Percentiles rank a stretch among this genome's conserved stretches.
Evolutionary conservation across 805 yeast genomes (phyloP).

Genomic region (Pachysolen tannophilus): DNA sequence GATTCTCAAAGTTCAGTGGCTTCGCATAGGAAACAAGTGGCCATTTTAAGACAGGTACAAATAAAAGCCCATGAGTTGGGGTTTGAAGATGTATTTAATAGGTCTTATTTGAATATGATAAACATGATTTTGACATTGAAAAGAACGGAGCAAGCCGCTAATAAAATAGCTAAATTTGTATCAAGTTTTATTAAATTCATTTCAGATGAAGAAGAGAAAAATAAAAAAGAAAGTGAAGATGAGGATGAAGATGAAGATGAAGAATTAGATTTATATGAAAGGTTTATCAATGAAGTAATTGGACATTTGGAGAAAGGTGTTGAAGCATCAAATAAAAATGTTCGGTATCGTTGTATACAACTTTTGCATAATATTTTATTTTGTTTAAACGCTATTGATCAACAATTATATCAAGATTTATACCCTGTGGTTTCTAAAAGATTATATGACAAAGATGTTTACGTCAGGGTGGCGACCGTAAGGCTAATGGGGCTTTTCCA

Average conservation of each 20-base stretch:
- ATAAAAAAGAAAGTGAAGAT: constrained; percentile 15
- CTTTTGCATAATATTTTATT: constrained; percentile 64
- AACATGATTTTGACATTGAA: constrained; percentile 62
- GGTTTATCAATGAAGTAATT: constrained; percentile 53
- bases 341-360: constrained; percentile 75
- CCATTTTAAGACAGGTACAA: constrained; percentile 53
- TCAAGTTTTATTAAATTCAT: constrained; percentile 51
- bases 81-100: constrained; percentile 50
- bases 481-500: constrained; percentile 76
- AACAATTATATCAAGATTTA: constrained; percentile 57
- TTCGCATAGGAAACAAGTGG: constrained; percentile 69
- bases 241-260: constrained; percentile 30
- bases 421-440: constrained; percentile 55
- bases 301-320: constrained; percentile 70
- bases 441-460: constrained; percentile 66
- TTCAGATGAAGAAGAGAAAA: constrained; percentile 25
- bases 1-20: constrained; percentile 70
- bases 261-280: constrained; percentile 28
- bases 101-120: constrained; percentile 50
- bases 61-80: constrained; percentile 43
- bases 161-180: constrained; percentile 62
- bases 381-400: constrained; percentile 68
- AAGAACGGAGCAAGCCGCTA: constrained; percentile 65
- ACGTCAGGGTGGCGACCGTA: constrained; percentile 78
- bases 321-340: constrained; percentile 67